These are phyloP conservation scores for Platanthera zijinensis DNA, from an alignment of 106 monocot genomes.

Conservation along the genomic window DNA sequence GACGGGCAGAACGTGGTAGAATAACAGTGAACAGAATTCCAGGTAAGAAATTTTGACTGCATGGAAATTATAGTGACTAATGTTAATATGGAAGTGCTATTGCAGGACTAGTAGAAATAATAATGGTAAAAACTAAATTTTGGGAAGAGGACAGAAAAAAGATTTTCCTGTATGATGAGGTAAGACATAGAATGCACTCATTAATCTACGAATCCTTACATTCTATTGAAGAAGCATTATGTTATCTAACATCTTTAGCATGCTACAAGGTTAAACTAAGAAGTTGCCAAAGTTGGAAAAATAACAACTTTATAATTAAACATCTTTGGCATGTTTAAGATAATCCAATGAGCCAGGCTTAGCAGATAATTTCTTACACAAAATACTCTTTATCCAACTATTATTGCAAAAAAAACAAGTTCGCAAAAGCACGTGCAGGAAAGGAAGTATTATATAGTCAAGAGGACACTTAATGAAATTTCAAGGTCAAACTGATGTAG, in stretches of 20 bases:
- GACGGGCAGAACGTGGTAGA: constrained; percentile 61
- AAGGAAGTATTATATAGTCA: background rate
- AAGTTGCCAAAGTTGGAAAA: background rate
- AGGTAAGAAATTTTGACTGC: constrained; percentile 19
- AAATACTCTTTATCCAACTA: background rate
- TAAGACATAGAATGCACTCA: constrained; percentile 12
- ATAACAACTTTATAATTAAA: background rate
- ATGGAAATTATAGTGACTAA: constrained; percentile 5
- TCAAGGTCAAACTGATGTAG: no score
- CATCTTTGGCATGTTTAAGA: background rate
- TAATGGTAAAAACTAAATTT: constrained; percentile 37
- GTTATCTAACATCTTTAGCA: background rate
- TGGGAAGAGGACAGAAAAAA: constrained; percentile 64
- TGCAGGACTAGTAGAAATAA: constrained; percentile 46
- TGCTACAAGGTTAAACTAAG: background rate
- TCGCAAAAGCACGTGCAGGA: background rate
- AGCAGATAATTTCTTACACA: background rate
- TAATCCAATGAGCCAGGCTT: background rate
- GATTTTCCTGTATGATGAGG: constrained; percentile 68
- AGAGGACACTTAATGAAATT: background rate
- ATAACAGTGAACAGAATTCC: constrained; percentile 63
- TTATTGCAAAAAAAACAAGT: background rate
- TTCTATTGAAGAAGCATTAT: background rate
- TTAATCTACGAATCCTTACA: background rate
- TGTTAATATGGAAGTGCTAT: constrained; percentile 5